These are phyloP conservation scores for Starmerella sirachaensis DNA, from an alignment of 805 yeast species.

Conservation along the genomic window DNA sequence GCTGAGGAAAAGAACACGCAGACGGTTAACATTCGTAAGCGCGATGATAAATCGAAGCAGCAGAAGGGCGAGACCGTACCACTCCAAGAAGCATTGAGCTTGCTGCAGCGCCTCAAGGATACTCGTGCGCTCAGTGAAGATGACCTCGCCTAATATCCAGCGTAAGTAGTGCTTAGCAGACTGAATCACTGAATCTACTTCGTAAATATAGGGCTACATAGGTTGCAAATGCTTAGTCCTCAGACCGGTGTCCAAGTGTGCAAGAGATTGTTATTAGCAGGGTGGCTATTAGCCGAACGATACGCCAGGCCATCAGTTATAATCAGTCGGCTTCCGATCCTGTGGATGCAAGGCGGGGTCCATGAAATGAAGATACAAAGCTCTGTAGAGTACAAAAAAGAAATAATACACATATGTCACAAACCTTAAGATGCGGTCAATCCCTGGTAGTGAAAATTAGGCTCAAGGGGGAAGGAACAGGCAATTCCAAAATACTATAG, in stretches of 20 bases:
- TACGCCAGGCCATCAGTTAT: too few species aligned
- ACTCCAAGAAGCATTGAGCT: slow-evolving; percentile 58
- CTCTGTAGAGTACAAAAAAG: neutral
- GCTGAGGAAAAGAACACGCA: slow-evolving; percentile 73
- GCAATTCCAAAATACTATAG: too few species aligned
- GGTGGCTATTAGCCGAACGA: too few species aligned
- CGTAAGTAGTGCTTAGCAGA: neutral
- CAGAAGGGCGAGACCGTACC: slow-evolving; percentile 72
- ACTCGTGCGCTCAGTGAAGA: slow-evolving; percentile 44
- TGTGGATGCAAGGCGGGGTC: too few species aligned
- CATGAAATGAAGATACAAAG: neutral
- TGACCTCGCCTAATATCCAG: neutral
- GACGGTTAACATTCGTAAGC: slow-evolving; percentile 89
- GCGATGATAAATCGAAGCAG: slow-evolving; percentile 88
- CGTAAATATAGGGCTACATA: too few species aligned
- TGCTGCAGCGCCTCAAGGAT: slow-evolving; percentile 55
- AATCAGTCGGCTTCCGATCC: too few species aligned
- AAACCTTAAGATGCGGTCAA: neutral
- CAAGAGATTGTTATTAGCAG: too few species aligned
- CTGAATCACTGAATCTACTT: too few species aligned
- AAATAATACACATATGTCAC: neutral
- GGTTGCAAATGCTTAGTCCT: too few species aligned
- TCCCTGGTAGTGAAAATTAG: too few species aligned
- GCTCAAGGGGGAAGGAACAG: too few species aligned
- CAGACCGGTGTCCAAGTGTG: too few species aligned